Conservation (phyloP, 2,329 filamentous ascomycete genomes). For the Aphanocladium album region DNA sequence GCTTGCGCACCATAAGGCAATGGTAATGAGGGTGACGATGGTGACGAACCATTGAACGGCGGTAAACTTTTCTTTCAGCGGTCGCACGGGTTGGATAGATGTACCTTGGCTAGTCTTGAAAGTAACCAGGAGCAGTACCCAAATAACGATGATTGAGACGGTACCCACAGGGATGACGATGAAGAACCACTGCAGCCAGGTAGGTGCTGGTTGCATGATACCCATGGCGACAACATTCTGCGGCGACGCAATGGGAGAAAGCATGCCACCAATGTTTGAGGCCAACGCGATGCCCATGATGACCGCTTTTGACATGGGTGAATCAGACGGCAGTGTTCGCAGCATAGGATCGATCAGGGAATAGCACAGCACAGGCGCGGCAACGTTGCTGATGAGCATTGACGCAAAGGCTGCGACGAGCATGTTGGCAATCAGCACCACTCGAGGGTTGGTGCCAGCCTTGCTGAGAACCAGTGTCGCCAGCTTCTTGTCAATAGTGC, state of each 20-base stretch:
- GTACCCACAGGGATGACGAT: conserved; percentile 89
- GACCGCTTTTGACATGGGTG: conserved; percentile 88
- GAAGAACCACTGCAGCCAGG: conserved; percentile 97
- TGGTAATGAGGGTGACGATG: conserved; percentile 75
- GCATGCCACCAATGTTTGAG: conserved; percentile 93
- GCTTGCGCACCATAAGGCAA: conserved; percentile 84
- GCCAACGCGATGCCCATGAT: conserved; percentile 93
- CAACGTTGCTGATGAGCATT: conserved; percentile 99
- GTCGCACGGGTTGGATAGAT: conserved; percentile 84
- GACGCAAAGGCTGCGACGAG: conserved; percentile 95
- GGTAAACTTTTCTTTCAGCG: conserved; percentile 81
- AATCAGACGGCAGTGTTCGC: conserved; percentile 84
- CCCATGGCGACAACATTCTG: conserved; percentile 96
- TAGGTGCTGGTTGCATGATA: conserved; percentile 88
- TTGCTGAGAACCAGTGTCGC: conserved; percentile 95
- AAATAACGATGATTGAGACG: conserved; percentile 82
- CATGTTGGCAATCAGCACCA: conserved; percentile 95
- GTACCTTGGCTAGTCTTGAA: conserved; percentile 84
- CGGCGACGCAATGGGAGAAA: conserved; percentile 93
- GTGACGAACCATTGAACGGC: conserved; percentile 92
- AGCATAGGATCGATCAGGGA: conserved; percentile 97
- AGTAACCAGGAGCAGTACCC: conserved; percentile 75
- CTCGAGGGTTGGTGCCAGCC: conserved; percentile 83
- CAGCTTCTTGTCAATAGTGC: conserved; percentile 95
- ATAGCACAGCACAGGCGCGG: conserved; percentile 92